phyloP scores from a whole-genome alignment of 768 basidiomycete species.

The Auriscalpium vulgare region DNA sequence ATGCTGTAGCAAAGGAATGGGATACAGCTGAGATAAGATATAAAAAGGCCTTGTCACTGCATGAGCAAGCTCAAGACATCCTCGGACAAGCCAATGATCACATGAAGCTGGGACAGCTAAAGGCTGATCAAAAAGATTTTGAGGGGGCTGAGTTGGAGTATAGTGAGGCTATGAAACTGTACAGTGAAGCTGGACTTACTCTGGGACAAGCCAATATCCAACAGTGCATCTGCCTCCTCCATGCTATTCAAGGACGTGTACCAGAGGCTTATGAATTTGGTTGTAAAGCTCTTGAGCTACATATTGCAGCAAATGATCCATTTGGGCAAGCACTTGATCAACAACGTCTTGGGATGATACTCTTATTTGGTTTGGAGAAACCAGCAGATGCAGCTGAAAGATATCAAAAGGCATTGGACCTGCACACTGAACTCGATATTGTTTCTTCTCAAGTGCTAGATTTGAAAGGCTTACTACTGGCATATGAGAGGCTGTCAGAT shows the following conservation, averaged over 20 bases:
- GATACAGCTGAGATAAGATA: not conserved
- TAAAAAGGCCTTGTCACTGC: not conserved
- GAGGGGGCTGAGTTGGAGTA: not conserved
- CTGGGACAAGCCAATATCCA: not conserved
- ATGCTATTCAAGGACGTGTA: not conserved
- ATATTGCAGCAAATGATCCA: not conserved
- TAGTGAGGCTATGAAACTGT: not conserved
- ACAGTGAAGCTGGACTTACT: not conserved
- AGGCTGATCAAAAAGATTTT: not conserved
- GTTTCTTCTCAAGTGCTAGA: not conserved
- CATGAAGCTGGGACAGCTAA: not conserved
- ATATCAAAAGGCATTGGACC: not conserved
- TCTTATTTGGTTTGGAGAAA: not conserved
- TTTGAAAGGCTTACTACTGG: not conserved
- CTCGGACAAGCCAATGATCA: not conserved
- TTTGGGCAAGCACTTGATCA: not conserved
- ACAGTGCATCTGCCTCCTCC: not conserved
- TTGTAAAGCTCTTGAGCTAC: not conserved
- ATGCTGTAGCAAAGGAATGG: not conserved
- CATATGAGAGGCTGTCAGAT: not conserved
- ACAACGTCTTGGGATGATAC: not conserved
- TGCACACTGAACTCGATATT: not conserved
- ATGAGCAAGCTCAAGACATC: not conserved
- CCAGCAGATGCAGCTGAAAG: not conserved
- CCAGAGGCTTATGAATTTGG: not conserved